A percentile compares a stretch with the other conserved stretches of the same genome.
Conservation (phyloP, 2,329 filamentous ascomycete species). For the Pleurostoma richardsiae region DNA sequence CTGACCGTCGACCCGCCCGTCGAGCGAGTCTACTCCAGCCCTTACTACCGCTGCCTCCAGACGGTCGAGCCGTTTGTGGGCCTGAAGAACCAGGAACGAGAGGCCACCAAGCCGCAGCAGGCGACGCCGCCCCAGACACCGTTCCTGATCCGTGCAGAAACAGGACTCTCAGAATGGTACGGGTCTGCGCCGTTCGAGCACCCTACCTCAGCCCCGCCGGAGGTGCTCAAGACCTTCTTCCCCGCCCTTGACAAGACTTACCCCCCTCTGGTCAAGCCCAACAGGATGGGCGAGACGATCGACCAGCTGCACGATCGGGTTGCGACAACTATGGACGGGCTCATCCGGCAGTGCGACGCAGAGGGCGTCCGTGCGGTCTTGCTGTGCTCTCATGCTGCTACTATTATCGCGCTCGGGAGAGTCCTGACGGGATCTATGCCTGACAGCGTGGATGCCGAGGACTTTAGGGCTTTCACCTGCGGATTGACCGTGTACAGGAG, state of each 20-base stretch:
- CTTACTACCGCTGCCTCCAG: conserved; percentile 84
- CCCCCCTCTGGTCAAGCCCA: conserved; percentile 61
- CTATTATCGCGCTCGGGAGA: conserved; percentile 80
- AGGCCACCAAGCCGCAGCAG: conserved; percentile 4
- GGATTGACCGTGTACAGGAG: conserved; percentile 62
- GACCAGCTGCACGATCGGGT: conserved; percentile 75
- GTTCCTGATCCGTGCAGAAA: conserved; percentile 47
- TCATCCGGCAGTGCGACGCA: conserved; percentile 70
- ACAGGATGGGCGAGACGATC: conserved; percentile 72
- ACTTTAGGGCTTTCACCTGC: conserved; percentile 83
- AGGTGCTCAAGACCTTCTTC: conserved; percentile 63
- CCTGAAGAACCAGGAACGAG: conserved; percentile 25
- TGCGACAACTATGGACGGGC: conserved; percentile 60
- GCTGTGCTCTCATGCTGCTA: conserved; percentile 85
- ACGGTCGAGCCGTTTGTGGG: conserved; percentile 68
- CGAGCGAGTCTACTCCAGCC: conserved; percentile 75
- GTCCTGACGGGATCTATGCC: conserved; percentile 77
- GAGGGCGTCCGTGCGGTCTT: conserved; percentile 66
- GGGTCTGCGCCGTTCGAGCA: conserved; percentile 82
- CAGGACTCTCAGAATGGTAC: conserved; percentile 79
- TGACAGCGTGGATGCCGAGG: conserved; percentile 63
- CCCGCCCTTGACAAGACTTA: conserved; percentile 55
- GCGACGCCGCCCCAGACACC: conserved; percentile 6
- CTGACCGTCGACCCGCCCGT: conserved; percentile 59
- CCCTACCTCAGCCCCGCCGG: conserved; percentile 65